Percentiles rank a stretch among this genome's conserved stretches.
phyloP scores from a whole-genome alignment of 2,329 filamentous ascomycete genomes.

The Trichoderma koningiopsis region DNA sequence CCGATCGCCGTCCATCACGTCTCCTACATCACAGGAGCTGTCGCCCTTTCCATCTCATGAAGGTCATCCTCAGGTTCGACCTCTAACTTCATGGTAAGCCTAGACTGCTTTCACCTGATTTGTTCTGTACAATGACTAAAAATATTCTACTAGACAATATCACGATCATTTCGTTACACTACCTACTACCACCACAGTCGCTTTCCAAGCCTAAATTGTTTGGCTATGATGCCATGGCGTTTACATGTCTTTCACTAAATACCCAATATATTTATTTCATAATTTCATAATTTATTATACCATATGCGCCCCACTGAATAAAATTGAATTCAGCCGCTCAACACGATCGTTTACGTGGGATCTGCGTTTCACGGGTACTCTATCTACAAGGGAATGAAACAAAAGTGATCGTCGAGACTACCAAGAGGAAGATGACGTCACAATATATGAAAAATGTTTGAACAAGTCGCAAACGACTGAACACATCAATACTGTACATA shows the following conservation, averaged over 20 bases:
- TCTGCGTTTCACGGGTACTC: neutral
- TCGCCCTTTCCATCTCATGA: neutral
- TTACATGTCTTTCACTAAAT: neutral
- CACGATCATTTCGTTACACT: neutral
- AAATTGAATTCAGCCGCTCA: neutral
- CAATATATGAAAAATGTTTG: neutral
- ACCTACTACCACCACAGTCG: neutral
- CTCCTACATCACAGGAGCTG: neutral
- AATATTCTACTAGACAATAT: neutral
- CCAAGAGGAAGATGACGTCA: neutral
- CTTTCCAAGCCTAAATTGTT: neutral
- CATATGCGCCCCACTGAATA: neutral
- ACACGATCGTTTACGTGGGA: neutral
- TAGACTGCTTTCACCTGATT: neutral
- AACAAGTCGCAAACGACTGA: neutral
- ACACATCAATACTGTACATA: neutral
- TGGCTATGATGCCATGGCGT: neutral
- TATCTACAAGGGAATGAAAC: neutral
- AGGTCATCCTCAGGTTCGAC: neutral
- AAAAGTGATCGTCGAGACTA: neutral
- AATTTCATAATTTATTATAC: neutral
- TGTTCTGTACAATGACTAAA: neutral
- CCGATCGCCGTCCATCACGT: constrained; percentile 25
- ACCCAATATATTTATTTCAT: neutral
- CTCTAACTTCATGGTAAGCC: constrained; percentile 21